Base-by-base conservation (phyloP, 768 basidiomycete species). In the Termitomyces sp. region DNA sequence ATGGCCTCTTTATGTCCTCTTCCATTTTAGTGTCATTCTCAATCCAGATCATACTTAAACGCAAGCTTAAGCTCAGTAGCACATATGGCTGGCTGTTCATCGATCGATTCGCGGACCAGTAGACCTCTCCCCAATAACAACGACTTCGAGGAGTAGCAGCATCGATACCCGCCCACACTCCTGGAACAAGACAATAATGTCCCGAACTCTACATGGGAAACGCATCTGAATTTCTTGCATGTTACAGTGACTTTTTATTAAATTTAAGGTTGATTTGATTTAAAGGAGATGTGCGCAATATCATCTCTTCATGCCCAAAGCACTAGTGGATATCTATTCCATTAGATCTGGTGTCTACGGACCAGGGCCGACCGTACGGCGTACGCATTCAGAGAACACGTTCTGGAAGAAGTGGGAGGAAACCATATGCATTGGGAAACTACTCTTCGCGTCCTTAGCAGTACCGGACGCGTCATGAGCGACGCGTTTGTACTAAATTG, bases 181-280 rank as follows among this genome's bases (percentile, higher is more conserved):
- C n/a, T n/a, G n/a, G n/a, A n/a, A n/a, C 12, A 33, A 51, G 50
- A 33, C 32, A n/a, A n/a, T 33, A 9, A 36, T 12, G 18, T 13
- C 18, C 20, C 11, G 16, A 51, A 35, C 33, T 35, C 20, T 51
- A 11, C 36, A 13, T 39, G 52, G 12, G 22, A 54, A 54, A 39
- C 39, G 24, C 52, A 38, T 54, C 52, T 9, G 15, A 18, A 33
- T 39, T 54, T 54, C 52, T 54, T 54, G 52, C 52, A 54, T 54
- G 52, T 54, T 54, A 36, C 20, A 33, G 50, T 35, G n/a, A 35
- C 50, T 20, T 50, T 28, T 32, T 50, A 50, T 50, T 18, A 11
- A 32, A 32, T 32, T 50, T 32, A 6, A 6, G n/a, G n/a, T n/a
- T n/a, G n/a, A n/a, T n/a, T n/a, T n/a, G n/a, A 42, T n/a, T 16